Conservation (phyloP, 129 eudicot species). For the Smallanthus sonchifolius region DNA sequence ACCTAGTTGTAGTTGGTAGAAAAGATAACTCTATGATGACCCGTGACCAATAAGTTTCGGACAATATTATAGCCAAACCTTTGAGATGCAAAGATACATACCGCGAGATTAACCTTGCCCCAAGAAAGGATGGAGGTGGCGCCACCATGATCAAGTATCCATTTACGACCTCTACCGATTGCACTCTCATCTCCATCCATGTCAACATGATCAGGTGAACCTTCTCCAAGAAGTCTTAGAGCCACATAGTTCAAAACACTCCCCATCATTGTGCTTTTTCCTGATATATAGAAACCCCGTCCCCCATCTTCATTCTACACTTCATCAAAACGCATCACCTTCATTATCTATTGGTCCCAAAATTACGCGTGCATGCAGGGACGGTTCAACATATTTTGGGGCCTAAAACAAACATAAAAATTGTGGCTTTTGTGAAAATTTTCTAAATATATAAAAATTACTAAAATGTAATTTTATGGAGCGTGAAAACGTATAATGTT, state of each 20-base stretch:
- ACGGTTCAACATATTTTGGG: too few relatives aligned
- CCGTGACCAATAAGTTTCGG: neutral
- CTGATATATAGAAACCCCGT: constrained; percentile 30
- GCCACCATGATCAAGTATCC: constrained; percentile 31
- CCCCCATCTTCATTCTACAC: constrained; percentile 37
- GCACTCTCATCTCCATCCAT: constrained; percentile 16
- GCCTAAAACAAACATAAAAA: too few relatives aligned
- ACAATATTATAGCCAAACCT: neutral
- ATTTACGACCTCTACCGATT: constrained; percentile 22
- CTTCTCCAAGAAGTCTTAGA: constrained; percentile 29
- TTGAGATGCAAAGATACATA: neutral
- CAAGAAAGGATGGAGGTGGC: constrained; percentile 31
- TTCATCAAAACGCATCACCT: neutral
- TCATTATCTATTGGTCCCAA: neutral
- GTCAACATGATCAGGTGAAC: constrained; percentile 14
- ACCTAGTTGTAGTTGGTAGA: neutral
- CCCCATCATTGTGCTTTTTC: constrained; percentile 33
- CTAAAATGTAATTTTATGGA: too few relatives aligned
- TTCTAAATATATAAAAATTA: too few relatives aligned
- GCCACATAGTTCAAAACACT: constrained; percentile 26
- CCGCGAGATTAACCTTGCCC: constrained; percentile 33
- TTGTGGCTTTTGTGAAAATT: too few relatives aligned
- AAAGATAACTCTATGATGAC: neutral
- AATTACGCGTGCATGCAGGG: neutral
- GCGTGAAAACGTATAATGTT: too few relatives aligned